Evolutionary conservation across 768 basidiomycete species (phyloP).

Genomic region (Xerocomus spinulosus): DNA sequence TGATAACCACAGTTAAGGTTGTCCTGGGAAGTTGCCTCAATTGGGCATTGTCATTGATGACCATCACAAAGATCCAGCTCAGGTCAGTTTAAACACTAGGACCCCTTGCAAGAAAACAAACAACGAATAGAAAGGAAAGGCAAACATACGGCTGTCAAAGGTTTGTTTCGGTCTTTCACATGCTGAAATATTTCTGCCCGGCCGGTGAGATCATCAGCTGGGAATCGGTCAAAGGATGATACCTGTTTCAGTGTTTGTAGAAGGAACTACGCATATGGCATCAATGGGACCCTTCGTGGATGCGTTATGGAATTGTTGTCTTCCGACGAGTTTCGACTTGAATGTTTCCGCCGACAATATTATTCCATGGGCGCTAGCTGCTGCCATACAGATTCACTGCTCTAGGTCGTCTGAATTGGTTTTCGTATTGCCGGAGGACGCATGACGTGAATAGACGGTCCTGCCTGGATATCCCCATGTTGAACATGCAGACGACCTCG

Average conservation of each 20-base stretch:
- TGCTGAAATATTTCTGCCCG: constrained; percentile 20
- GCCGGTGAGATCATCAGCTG: constrained; percentile 21
- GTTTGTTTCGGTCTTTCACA: constrained; percentile 17
- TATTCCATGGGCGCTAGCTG: constrained; percentile 10
- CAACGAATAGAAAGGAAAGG: neutral
- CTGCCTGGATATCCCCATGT: constrained; percentile 24
- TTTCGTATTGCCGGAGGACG: constrained; percentile 17
- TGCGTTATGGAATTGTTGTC: constrained; percentile 26
- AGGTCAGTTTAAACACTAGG: no score
- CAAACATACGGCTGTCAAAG: constrained; percentile 2
- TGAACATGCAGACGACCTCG: constrained; percentile 17
- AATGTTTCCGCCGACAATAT: constrained; percentile 24
- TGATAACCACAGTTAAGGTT: constrained; percentile 6
- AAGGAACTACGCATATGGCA: constrained; percentile 9
- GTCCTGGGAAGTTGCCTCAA: constrained; percentile 6
- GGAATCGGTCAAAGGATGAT: constrained; percentile 23
- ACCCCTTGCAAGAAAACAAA: no score
- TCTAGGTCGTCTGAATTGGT: constrained; percentile 24
- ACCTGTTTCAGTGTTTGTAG: constrained; percentile 28
- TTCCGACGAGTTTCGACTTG: constrained; percentile 29
- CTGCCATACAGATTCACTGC: constrained; percentile 18
- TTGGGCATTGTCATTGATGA: neutral
- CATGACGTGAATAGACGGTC: constrained; percentile 27
- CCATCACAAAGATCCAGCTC: neutral
- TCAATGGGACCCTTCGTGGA: constrained; percentile 23